Evolutionary conservation across 306 rosid species (phyloP), one percentile per base, ranked within the genome.

Genomic region (Cyamopsis tetragonoloba): DNA sequence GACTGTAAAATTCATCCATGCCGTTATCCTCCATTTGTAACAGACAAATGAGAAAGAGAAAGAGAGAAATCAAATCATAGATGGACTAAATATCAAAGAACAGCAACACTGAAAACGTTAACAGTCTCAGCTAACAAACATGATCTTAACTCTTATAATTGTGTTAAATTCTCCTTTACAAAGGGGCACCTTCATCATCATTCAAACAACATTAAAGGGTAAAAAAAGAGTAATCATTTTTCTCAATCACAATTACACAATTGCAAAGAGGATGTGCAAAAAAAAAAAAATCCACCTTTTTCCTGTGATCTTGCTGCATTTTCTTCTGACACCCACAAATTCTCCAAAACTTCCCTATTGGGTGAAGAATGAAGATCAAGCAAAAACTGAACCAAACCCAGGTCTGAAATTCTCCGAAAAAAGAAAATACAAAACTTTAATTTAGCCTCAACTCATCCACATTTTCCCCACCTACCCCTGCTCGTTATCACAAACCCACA

Each of bases 381-480:
- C 55, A 69, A n/a, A 80, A 50, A 76, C 30, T 31, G 9, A 9
- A 69, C 27, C 78, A 79, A 78, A 59, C 58, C 43, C 62, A 43
- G 70, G 31, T 67, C 56, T 57, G 30, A 80, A 68, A 31, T 13
- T 7, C 41, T 28, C 31, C 9, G 60, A 26, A 47, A 11, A 28
- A 44, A 8, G 72, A 72, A 34, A 66, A 55, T 15, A 1, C 22
- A 62, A 20, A 68, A 49, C 28, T 24, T 39, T 30, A 1, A 23
- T n/a, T n/a, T n/a, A n/a, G 44, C 72, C 28, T 59, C 2, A 47
- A 41, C 37, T 89, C 74, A 92, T 58, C 96, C 98, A 80, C 98
- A 92, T 89, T 92, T 87, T 30, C 91, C 96, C 93, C 96, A 89
- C 76, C 93, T 86, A 74, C 96, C 89, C 83, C 96, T 84, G 86